These are phyloP conservation scores for Aureobasidium sp. DNA, from an alignment of 2,329 filamentous ascomycete species.

Conservation along the genomic window DNA sequence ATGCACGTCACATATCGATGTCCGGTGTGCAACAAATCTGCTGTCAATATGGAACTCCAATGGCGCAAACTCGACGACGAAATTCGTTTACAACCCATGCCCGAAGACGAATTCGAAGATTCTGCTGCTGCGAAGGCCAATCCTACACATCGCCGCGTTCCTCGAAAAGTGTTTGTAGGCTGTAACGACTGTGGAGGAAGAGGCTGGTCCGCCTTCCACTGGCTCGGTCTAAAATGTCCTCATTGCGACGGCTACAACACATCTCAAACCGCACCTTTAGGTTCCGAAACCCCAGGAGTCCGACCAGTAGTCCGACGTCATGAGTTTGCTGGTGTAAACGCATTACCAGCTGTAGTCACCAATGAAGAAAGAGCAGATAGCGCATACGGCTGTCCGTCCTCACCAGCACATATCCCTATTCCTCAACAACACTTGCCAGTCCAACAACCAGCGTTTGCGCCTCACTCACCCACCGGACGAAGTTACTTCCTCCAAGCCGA, in stretches of 20 bases:
- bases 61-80: slow-evolving; percentile 86
- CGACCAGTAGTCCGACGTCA: slow-evolving; percentile 19
- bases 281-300: slow-evolving; percentile 22
- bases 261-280: slow-evolving; percentile 38
- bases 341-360: slow-evolving; percentile 16
- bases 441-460: background rate
- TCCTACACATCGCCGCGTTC: slow-evolving; percentile 13
- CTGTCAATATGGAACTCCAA: slow-evolving; percentile 94
- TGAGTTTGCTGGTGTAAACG: slow-evolving; percentile 27
- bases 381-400: slow-evolving; percentile 11
- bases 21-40: slow-evolving; percentile 90
- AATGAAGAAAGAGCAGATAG: slow-evolving; percentile 15
- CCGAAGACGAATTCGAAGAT: slow-evolving; percentile 34
- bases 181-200: slow-evolving; percentile 94
- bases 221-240: slow-evolving; percentile 84
- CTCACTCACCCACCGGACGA: slow-evolving; percentile 15
- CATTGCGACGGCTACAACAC: slow-evolving; percentile 48
- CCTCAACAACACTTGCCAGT: background rate
- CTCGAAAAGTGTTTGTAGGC: slow-evolving; percentile 60
- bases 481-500: slow-evolving; percentile 23
- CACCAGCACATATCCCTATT: background rate
- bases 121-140: background rate
- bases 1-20: slow-evolving; percentile 91
- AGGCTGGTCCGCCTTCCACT: slow-evolving; percentile 82
- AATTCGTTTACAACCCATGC: slow-evolving; percentile 88